phyloP scores from a whole-genome alignment of 257 asterid species.

The Fraxinus excelsior region DNA sequence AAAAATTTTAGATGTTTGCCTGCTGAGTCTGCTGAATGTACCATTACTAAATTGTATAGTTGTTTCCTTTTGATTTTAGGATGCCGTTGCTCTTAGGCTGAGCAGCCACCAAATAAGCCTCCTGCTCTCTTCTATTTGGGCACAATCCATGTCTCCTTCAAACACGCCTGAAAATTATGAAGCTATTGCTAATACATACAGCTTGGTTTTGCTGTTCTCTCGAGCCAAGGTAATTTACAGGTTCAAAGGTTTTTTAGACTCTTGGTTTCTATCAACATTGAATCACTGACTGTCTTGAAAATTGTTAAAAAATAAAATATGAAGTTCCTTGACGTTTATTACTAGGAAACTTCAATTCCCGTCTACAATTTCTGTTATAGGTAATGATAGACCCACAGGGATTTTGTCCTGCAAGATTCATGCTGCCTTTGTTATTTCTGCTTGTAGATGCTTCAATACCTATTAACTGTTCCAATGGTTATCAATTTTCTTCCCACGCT shows the following conservation, averaged over 20 bases:
- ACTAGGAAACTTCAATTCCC: not conserved
- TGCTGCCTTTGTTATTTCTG: not conserved
- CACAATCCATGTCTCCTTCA: slow-evolving; percentile 73
- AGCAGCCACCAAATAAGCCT: slow-evolving; percentile 89
- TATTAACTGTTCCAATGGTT: slow-evolving; percentile 1
- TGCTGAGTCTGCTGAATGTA: not conserved
- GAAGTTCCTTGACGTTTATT: not conserved
- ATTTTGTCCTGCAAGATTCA: not conserved
- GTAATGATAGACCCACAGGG: not conserved
- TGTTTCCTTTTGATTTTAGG: slow-evolving; percentile 45
- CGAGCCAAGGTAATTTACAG: slow-evolving; percentile 70
- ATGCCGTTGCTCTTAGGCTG: slow-evolving; percentile 70
- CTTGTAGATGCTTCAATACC: not conserved
- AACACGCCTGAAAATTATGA: slow-evolving; percentile 89
- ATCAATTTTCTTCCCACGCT: not conserved
- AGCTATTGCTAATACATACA: slow-evolving; percentile 92
- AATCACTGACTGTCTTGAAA: not conserved
- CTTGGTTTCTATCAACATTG: not conserved
- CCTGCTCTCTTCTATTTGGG: slow-evolving; percentile 87
- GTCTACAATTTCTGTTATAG: not conserved
- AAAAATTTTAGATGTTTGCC: not conserved
- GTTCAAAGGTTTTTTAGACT: slow-evolving; percentile 14
- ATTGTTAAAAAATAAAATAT: not conserved
- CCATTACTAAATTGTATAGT: not conserved
- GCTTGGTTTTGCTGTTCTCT: slow-evolving; percentile 84